Conservation (phyloP, 2,329 filamentous ascomycete species). For the Aspergillus neotritici region DNA sequence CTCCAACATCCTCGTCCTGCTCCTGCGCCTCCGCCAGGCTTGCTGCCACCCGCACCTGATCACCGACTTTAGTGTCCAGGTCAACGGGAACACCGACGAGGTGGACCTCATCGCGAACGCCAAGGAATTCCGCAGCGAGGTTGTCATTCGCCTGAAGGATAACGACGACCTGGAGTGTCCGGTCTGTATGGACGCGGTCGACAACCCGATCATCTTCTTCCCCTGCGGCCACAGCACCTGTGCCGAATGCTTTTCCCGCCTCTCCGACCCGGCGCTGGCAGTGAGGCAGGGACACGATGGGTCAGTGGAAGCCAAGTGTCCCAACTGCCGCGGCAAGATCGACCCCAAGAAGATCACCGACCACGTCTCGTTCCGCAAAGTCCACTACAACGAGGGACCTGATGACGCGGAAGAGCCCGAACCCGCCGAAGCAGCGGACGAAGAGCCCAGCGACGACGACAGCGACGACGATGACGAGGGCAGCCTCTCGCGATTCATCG, state of each 20-base stretch:
- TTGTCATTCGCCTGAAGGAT: constrained; percentile 61
- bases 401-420: constrained; percentile 21
- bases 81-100: constrained; percentile 43
- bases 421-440: constrained; percentile 8
- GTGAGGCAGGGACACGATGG: constrained; percentile 58
- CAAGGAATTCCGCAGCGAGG: constrained; percentile 52
- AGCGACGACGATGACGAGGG: constrained; percentile 29
- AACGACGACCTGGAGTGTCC: constrained; percentile 68
- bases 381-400: constrained; percentile 57
- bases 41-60: constrained; percentile 73
- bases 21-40: constrained; percentile 73
- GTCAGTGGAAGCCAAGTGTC: constrained; percentile 57
- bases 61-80: constrained; percentile 56
- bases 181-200: constrained; percentile 70
- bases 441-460: constrained; percentile 31
- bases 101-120: constrained; percentile 59
- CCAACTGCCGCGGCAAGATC: constrained; percentile 65
- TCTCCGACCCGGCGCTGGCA: constrained; percentile 57
- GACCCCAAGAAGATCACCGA: constrained; percentile 67
- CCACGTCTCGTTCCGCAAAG: constrained; percentile 65
- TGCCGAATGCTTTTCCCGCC: constrained; percentile 65
- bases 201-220: constrained; percentile 70
- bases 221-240: constrained; percentile 82
- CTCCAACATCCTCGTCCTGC: constrained; percentile 70
- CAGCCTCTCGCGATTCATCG: constrained; percentile 14